Conservation (phyloP, 2,329 filamentous ascomycete species). For the Zalaria sp. region DNA sequence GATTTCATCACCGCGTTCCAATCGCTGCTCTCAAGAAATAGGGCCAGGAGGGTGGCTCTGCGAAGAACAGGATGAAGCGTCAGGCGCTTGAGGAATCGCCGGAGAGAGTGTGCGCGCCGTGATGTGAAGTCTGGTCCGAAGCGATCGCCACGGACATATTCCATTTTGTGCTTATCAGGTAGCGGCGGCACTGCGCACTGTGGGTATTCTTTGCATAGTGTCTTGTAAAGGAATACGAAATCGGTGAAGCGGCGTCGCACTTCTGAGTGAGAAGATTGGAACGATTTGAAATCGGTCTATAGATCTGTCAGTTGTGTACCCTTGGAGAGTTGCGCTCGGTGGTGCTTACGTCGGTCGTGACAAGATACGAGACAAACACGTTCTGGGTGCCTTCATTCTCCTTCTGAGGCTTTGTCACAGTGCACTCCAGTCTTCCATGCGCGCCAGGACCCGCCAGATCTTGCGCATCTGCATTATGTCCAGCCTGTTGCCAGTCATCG, state of each 20-base stretch:
- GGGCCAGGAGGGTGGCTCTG: constrained; percentile 66
- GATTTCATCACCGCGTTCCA: constrained; percentile 95
- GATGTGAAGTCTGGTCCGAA: constrained; percentile 88
- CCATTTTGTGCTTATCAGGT: constrained; percentile 98
- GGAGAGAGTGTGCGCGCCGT: constrained; percentile 75
- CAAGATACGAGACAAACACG: constrained; percentile 87
- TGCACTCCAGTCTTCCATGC: constrained; percentile 67
- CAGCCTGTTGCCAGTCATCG: constrained; percentile 54
- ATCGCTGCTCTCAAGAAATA: constrained; percentile 82
- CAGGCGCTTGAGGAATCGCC: constrained; percentile 78
- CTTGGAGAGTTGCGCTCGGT: too few relatives aligned
- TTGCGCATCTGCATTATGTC: constrained; percentile 35
- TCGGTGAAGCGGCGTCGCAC: constrained; percentile 92
- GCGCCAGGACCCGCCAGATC: constrained; percentile 51
- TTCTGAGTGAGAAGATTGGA: constrained; percentile 64
- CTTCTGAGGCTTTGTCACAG: constrained; percentile 71
- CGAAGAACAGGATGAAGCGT: constrained; percentile 81
- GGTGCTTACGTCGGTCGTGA: constrained; percentile 63
- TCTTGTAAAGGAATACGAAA: constrained; percentile 92
- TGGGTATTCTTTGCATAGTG: constrained; percentile 73
- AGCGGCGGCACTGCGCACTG: constrained; percentile 87
- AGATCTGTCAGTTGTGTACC: not conserved
- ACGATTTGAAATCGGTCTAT: constrained; percentile 87
- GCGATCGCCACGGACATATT: constrained; percentile 90
- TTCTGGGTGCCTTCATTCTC: constrained; percentile 96